Evolutionary conservation across 768 basidiomycete species (phyloP), one percentile per base, ranked within the genome.

Genomic region (Amanita rubescens): DNA sequence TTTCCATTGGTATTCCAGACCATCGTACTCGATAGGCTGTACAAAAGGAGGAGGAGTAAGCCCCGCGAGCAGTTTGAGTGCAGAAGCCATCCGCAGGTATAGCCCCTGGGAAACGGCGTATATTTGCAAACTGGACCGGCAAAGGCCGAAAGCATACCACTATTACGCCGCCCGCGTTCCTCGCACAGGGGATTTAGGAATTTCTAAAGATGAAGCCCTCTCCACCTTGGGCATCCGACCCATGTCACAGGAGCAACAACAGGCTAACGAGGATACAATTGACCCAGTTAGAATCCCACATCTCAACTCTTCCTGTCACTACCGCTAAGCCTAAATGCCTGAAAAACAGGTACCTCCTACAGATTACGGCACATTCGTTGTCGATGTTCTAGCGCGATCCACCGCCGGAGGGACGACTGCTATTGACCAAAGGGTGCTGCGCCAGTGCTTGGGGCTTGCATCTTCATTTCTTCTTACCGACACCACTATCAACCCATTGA

Each of bases 381-480:
- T 84, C 43, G 66, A 74, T 39, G 71, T 76, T 22, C 70, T 90
- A 30, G 71, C 75, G 25, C 73, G 71, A 11, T 24, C 37, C 30
- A 81, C 76, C 69, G 79, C 74, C 3, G 72, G 69, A 52, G 65
- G 69, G 49, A 62, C 75, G 2, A 60, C 60, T 17, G 49, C 66
- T 2, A 75, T 90, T 27, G 80, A 87, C 66, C 88, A 90, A 68
- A 60, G 61, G 12, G 61, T 76, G 34, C 71, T 90, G 38, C 79
- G 84, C 53, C 78, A 79, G 34, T 85, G 81, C 62, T 70, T 90
- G 44, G 75, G 75, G 14, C 79, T 90, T 35, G 78, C 89, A 12
- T 84, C 89, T 1, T 87, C 88, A n/a, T 89, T 84, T 62, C 79
- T 90, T 42, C 65, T 92, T 55, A 82, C 87, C 11, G 89, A 92